These are phyloP conservation scores for Piromyces finnis DNA, from an alignment of 192 early-diverging fungal species.

Conservation along the genomic window DNA sequence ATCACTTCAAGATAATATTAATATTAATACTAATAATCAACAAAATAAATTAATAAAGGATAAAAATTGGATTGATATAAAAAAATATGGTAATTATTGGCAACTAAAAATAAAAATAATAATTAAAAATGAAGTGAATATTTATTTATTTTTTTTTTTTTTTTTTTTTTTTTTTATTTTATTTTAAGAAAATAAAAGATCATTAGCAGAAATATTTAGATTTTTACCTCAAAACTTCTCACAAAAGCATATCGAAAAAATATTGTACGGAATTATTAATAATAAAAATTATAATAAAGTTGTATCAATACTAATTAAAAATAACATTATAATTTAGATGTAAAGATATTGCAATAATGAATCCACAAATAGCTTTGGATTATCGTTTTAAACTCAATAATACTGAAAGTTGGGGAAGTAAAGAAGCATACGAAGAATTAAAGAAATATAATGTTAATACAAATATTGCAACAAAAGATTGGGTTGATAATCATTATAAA, in stretches of 20 bases:
- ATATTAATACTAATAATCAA: background rate
- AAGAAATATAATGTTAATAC: conserved; percentile 14
- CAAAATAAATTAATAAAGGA: too few relatives aligned
- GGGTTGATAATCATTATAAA: conserved; percentile 48
- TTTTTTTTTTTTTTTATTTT: too few relatives aligned
- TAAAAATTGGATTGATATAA: too few relatives aligned
- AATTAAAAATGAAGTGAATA: too few relatives aligned
- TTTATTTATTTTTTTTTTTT: too few relatives aligned
- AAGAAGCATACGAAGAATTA: conserved; percentile 19
- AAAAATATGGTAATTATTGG: too few relatives aligned
- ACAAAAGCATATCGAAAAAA: background rate
- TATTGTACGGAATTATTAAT: background rate
- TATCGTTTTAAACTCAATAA: background rate
- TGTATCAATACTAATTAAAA: too few relatives aligned
- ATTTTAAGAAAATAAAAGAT: background rate
- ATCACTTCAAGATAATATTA: background rate
- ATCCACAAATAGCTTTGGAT: background rate
- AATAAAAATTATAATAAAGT: too few relatives aligned
- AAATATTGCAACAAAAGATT: conserved; percentile 11
- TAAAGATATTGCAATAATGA: background rate
- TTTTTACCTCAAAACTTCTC: background rate
- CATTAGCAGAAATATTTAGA: background rate
- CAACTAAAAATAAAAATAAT: too few relatives aligned
- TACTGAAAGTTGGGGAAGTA: conserved; percentile 19
- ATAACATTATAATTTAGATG: background rate